phyloP scores from a whole-genome alignment of 192 early-diverging fungal genomes.

The Rhizophagus sp. region DNA sequence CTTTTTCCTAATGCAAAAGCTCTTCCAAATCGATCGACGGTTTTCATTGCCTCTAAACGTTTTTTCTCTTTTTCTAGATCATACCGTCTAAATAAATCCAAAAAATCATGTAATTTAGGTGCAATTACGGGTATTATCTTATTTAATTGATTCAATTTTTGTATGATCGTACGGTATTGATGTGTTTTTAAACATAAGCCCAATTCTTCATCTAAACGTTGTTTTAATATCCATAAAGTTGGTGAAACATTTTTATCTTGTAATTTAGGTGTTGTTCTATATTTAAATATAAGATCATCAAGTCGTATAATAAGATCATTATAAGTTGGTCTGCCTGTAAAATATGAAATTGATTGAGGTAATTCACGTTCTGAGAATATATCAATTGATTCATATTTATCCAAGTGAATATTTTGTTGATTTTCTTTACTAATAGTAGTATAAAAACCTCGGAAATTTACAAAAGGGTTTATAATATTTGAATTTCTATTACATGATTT shows the following conservation, averaged over 20 bases:
- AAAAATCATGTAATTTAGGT: conserved; percentile 18
- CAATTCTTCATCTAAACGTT: conserved; percentile 40
- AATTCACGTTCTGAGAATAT: conserved; percentile 46
- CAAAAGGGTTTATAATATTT: not conserved
- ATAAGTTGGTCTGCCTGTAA: conserved; percentile 83
- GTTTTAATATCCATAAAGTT: conserved; percentile 31
- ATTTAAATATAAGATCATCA: conserved; percentile 51
- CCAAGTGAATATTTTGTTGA: not conserved
- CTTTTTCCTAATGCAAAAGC: conserved; percentile 75
- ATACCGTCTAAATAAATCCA: conserved; percentile 33
- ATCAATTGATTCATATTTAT: conserved; percentile 22
- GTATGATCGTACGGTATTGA: conserved; percentile 53
- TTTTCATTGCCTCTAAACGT: conserved; percentile 30
- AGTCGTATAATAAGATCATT: conserved; percentile 71
- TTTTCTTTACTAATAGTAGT: not conserved
- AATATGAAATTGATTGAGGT: conserved; percentile 79
- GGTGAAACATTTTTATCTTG: not conserved
- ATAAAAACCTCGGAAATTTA: not conserved
- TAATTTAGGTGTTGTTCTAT: conserved; percentile 31
- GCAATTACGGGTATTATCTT: conserved; percentile 40
- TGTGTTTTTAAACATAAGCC: conserved; percentile 54
- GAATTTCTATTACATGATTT: not conserved
- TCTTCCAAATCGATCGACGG: conserved; percentile 70
- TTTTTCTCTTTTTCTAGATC: conserved; percentile 39
- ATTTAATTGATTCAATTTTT: conserved; percentile 48